Conservation (phyloP, 306 rosid genomes). For the Glycine soja region DNA sequence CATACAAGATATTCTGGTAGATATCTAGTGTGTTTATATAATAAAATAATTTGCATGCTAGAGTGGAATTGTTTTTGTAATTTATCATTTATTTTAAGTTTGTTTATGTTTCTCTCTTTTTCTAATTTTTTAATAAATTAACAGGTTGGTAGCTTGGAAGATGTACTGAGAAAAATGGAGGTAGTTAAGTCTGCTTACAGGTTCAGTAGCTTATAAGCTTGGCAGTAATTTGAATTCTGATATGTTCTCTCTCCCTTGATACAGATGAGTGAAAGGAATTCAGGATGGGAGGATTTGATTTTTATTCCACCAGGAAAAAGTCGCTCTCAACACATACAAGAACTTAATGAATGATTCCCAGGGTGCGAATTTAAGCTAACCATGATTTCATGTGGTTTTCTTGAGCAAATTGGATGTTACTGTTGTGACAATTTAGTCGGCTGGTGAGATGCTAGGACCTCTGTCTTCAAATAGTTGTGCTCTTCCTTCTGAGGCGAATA, state of each 20-base stretch:
- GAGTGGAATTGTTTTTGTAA: conserved; percentile 31
- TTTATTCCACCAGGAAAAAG: conserved; percentile 96
- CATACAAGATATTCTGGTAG: conserved; percentile 17
- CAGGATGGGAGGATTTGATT: conserved; percentile 97
- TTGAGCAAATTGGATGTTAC: conserved; percentile 50
- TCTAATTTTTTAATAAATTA: conserved; percentile 1
- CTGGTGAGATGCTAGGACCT: conserved; percentile 55
- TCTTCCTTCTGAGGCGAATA: conserved; percentile 51
- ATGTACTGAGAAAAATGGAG: conserved; percentile 96
- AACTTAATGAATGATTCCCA: conserved; percentile 63
- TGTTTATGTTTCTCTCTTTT: not conserved
- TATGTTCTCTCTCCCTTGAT: conserved; percentile 38
- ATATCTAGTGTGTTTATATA: conserved; percentile 12
- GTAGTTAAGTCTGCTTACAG: conserved; percentile 53
- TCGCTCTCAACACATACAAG: conserved; percentile 83
- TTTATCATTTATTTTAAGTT: conserved; percentile 32
- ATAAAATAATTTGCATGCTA: conserved; percentile 9
- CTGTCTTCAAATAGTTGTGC: conserved; percentile 37
- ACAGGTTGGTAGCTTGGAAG: conserved; percentile 96
- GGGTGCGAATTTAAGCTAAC: conserved; percentile 56
- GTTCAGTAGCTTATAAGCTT: conserved; percentile 27
- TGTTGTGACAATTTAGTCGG: conserved; percentile 43
- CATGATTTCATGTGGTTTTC: conserved; percentile 44
- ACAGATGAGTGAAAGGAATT: conserved; percentile 77
- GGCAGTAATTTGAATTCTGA: conserved; percentile 39